Evolutionary conservation across 2,329 filamentous ascomycete genomes (phyloP), one percentile per base, ranked within the genome.

Genomic region (Aspergillus carbonarius): DNA sequence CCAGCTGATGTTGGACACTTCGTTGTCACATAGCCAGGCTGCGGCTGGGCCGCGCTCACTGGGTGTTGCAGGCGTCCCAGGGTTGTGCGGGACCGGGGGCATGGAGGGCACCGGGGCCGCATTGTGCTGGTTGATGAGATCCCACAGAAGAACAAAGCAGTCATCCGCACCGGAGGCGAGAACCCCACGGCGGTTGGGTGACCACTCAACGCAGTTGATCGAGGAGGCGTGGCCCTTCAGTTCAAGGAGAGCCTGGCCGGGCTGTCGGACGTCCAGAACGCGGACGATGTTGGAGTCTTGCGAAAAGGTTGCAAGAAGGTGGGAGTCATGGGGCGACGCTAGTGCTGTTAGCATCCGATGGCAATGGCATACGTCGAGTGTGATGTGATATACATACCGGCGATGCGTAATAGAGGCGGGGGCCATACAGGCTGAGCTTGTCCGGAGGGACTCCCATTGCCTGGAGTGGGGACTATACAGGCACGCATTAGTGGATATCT

Each of bases 121-220:
- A 58, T 83, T 83, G 55, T 82, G 78, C 44, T 83, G 83, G 68
- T 90, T 93, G 63, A 97, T 83, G 9, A 99, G 81, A 75, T 99
- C 95, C 95, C 95, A 99, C 15, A 97, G 83, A 32, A 98, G 82
- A 1, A 98, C 93, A 65, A 95, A 85, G 63, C 88, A 93, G 75
- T 99, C 95, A 69, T 99, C 95, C 5, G 84, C 95, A 34, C 95
- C 95, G 0, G 92, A 96, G 15, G 93, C 93, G 17, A 99, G 85
- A 64, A 93, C 90, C 23, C 95, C 95, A 68, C 95, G 85, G 59
- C 93, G 85, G 56, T 87, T 85, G 0, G 92, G 93, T 8, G 92
- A 96, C 95, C 95, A 99, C 78, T 99, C 95, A 59, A 98, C 90
- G 69, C 90, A 95, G 77, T 96, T 98, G 58, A 99, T 85, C 7